Evolutionary conservation across 1,139 yeast genomes (phyloP).

Genomic region (Yamadazyma atlantica): DNA sequence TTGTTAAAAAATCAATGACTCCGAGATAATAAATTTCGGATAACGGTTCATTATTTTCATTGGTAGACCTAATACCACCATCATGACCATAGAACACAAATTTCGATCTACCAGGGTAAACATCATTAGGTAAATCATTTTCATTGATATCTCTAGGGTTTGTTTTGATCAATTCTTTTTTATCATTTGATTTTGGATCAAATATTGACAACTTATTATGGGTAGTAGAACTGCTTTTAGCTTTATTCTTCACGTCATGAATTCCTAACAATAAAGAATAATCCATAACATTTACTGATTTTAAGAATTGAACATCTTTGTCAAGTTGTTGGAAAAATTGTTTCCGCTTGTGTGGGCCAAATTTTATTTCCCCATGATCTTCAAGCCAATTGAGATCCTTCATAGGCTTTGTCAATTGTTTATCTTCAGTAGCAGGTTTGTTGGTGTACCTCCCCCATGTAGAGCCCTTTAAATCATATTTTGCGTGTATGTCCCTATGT

Average conservation of each 20-base stretch:
- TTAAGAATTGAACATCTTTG: constrained; percentile 70
- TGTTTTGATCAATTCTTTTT: constrained; percentile 45
- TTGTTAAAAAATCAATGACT: constrained; percentile 89
- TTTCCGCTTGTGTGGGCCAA: constrained; percentile 69
- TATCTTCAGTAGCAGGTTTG: constrained; percentile 26
- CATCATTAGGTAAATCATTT: constrained; percentile 46
- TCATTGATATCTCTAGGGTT: constrained; percentile 47
- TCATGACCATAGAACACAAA: constrained; percentile 73
- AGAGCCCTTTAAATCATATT: constrained; percentile 93
- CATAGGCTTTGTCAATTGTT: constrained; percentile 43
- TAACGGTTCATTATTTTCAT: constrained; percentile 59
- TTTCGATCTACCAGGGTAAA: constrained; percentile 50
- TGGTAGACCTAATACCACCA: constrained; percentile 84
- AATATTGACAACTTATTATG: constrained; percentile 43
- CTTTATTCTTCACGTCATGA: constrained; percentile 63
- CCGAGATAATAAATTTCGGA: constrained; percentile 85
- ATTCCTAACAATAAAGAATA: constrained; percentile 87
- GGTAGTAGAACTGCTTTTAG: constrained; percentile 42
- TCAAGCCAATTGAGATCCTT: constrained; percentile 92
- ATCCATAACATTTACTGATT: constrained; percentile 87
- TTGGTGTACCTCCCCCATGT: constrained; percentile 76
- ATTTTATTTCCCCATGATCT: constrained; percentile 55
- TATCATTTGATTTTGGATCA: constrained; percentile 44
- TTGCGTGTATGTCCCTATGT: constrained; percentile 79
- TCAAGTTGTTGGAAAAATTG: constrained; percentile 68